phyloP scores from a whole-genome alignment of 2,329 filamentous ascomycete genomes.

The Rutstroemia sydowiana region DNA sequence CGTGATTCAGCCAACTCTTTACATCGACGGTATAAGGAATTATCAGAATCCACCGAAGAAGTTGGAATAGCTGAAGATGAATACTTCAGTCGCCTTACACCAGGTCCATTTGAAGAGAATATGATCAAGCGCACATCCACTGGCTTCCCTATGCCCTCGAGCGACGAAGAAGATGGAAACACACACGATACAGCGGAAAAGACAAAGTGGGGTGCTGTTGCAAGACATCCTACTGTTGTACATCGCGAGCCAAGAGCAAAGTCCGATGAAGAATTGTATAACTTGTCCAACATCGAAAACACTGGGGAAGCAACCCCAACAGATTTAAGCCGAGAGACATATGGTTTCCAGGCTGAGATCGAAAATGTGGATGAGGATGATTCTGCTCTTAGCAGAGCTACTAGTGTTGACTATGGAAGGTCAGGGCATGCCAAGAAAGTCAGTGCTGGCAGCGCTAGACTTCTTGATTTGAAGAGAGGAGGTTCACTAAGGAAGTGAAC shows the following conservation, averaged over 20 bases:
- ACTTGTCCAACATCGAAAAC: constrained; percentile 17
- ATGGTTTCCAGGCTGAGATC: constrained; percentile 15
- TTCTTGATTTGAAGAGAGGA: constrained; percentile 59
- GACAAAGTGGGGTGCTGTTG: constrained; percentile 30
- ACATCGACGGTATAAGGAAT: constrained; percentile 41
- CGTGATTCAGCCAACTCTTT: constrained; percentile 37
- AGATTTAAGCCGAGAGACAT: constrained; percentile 26
- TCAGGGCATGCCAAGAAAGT: constrained; percentile 58
- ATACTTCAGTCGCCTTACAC: constrained; percentile 54
- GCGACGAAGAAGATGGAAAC: constrained; percentile 50
- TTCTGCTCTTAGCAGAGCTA: constrained; percentile 51
- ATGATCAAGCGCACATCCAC: constrained; percentile 35
- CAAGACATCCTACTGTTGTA: constrained; percentile 54
- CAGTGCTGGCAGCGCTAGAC: constrained; percentile 69
- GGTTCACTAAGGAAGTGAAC: constrained; percentile 46
- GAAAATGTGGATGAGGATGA: constrained; percentile 12
- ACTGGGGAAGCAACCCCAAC: constrained; percentile 25
- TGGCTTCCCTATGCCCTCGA: constrained; percentile 44
- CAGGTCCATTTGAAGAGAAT: constrained; percentile 28
- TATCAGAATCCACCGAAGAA: constrained; percentile 57
- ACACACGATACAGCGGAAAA: constrained; percentile 25
- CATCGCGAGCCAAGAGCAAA: constrained; percentile 49
- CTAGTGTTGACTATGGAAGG: constrained; percentile 56
- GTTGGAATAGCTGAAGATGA: constrained; percentile 63
- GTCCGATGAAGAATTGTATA: constrained; percentile 49